phyloP scores from a whole-genome alignment of 2,329 filamentous ascomycete species.

The Alternaria viburni region DNA sequence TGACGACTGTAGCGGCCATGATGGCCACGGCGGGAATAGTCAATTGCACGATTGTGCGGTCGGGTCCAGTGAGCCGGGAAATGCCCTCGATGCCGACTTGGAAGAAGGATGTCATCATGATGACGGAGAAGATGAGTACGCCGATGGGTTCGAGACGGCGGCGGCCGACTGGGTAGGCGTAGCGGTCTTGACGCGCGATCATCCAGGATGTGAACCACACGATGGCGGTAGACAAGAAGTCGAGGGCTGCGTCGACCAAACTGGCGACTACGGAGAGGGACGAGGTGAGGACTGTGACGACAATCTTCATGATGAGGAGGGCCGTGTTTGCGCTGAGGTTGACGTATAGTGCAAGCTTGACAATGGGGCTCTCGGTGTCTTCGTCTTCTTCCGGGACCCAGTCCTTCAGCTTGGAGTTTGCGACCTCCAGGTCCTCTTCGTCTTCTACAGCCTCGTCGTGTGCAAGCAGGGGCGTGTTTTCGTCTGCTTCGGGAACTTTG shows the following conservation, averaged over 20 bases:
- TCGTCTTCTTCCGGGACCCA: conserved; percentile 73
- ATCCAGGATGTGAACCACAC: conserved; percentile 79
- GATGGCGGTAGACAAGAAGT: conserved; percentile 82
- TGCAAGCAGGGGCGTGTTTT: conserved; percentile 68
- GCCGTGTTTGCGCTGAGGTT: conserved; percentile 81
- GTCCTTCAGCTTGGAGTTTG: conserved; percentile 66
- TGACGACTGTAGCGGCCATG: conserved; percentile 80
- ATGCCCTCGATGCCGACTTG: conserved; percentile 77
- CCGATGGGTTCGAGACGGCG: conserved; percentile 79
- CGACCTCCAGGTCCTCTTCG: conserved; percentile 49
- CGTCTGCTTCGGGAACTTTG: conserved; percentile 65
- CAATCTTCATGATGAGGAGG: conserved; percentile 76
- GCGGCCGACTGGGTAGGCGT: conserved; percentile 79
- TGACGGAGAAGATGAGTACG: conserved; percentile 78
- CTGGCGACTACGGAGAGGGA: conserved; percentile 82
- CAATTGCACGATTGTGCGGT: conserved; percentile 75
- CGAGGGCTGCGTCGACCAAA: conserved; percentile 78
- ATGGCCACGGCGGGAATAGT: conserved; percentile 75
- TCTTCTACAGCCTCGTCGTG: conserved; percentile 50
- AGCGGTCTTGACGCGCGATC: conserved; percentile 75
- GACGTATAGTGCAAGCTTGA: conserved; percentile 86
- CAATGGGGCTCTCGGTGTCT: conserved; percentile 75
- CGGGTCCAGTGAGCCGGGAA: conserved; percentile 64
- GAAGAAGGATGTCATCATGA: conserved; percentile 85
- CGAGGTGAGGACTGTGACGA: conserved; percentile 77